Base-by-base conservation (phyloP, 768 basidiomycete genomes). In the Hirschioporus abietinus region DNA sequence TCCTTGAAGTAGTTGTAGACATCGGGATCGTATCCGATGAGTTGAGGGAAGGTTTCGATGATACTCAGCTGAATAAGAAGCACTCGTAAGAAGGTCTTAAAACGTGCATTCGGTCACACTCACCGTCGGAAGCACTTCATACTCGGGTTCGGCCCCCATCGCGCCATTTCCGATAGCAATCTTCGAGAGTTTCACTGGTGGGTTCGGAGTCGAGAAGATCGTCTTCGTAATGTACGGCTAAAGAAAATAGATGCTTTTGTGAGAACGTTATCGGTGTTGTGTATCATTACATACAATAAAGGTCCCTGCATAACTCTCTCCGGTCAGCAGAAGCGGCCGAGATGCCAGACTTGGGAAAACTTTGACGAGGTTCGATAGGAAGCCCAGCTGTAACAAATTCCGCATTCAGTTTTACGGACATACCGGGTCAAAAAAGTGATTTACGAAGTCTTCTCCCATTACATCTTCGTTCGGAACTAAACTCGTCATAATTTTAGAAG, bases 221-320 rank as follows among this genome's bases (percentile, higher is more conserved):
- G 88, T 79, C 75, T 91, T 90, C 69, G 87, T 77, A 71, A 92
- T 92, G 73, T 92, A 91, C 15, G 91, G 90, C 88, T 91, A 58
- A 5, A 25, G 25, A 15, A 24, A 61, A 1, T 8, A 15, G 60
- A 18, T 25, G 60, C n/a, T 61, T 34, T 18, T 34, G 60, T 7
- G 23, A 9, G 9, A 61, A 25, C 23, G 30, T 30, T 10, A 10
- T 52, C 20, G 42, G 15, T 52, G 12, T 18, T 61, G 3, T 25
- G 23, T 24, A 18, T 25, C 12, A 15, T 35, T 24, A 72, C 85
- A 70, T 67, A 86, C 86, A 64, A 91, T 90, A 70, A 88, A 91
- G 67, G 82, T 82, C 30, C 91, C 91, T 18, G 91, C 85, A 74
- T 91, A 92, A 70, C 88, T 89, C 75, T 92, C 91, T 6, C 91